Evolutionary conservation across 1,139 yeast species (phyloP), one percentile per base, ranked within the genome.

Genomic region (Lodderomyces jiufengensis): DNA sequence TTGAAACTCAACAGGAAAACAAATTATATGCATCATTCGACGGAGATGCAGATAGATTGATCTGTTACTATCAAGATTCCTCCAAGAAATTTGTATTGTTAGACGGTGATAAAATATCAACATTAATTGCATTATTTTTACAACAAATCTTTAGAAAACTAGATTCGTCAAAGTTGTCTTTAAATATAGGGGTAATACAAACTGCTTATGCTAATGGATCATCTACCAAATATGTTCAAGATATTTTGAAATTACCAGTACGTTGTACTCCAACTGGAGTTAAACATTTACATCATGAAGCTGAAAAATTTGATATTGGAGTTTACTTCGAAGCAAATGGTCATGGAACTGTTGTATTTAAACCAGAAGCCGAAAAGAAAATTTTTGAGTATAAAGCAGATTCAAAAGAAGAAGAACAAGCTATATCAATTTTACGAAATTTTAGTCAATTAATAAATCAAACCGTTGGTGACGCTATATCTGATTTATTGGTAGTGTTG

Each of bases 251-350:
- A 41, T 63, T 87, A 12, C 96, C 96, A 0, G 95, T 87, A 8
- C 78, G 79, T 3, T 86, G 95, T 58, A 86, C 97, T 0, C 84
- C 95, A 30, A 92, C 98, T 2, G 98, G 99, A 29, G 98, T 92
- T 29, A 92, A 92, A 61, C 95, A 92, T 60, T 70, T 94, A 47
- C 98, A 94, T 55, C 95, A 85, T 50, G 87, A 79, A 50, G 95
- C 95, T 1, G 79, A 76, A 43, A 73, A 78, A 37, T 92, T 77
- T 54, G 97, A 88, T 52, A 73, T 92, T 45, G 98, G 98, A 16
- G 80, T 92, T 15, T 92, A 94, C 61, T 92, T 92, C 52, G 99
- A 92, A 66, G 98, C 99, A 36, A 92, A 92, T 55, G 99, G 99
- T n/a, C 99, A 92, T 53, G 99, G 99, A 10, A 94, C 99, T 0